Evolutionary conservation across 2,329 filamentous ascomycete genomes (phyloP).

Genomic region (Sporothrix brunneoviolacea): DNA sequence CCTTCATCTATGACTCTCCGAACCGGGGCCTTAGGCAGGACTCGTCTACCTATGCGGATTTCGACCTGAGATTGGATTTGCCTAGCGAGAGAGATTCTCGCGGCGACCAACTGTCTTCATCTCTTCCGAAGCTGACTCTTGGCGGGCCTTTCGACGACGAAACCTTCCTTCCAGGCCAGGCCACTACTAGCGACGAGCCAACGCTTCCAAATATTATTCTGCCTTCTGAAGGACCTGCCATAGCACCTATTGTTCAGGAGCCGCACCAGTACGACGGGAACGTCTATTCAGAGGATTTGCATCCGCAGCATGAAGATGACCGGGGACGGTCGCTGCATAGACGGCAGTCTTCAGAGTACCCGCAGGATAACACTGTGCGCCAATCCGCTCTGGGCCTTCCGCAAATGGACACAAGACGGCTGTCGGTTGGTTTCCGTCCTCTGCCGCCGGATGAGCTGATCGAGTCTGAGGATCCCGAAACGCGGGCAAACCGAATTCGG

Average conservation of each 20-base stretch:
- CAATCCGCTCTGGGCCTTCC: conserved; percentile 45
- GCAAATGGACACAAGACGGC: conserved; percentile 46
- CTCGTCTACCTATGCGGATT: conserved; percentile 9
- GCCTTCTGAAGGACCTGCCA: conserved; percentile 7
- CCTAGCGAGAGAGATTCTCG: not conserved
- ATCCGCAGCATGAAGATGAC: conserved; percentile 20
- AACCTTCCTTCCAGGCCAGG: conserved; percentile 8
- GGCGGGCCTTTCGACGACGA: conserved; percentile 13
- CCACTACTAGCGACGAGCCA: not conserved
- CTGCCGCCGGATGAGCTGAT: conserved; percentile 77
- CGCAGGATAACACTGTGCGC: conserved; percentile 14
- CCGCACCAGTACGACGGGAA: conserved; percentile 20
- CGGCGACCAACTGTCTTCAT: not conserved
- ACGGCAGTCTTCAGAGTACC: conserved; percentile 25
- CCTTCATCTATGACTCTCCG: conserved; percentile 19
- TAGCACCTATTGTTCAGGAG: conserved; percentile 25
- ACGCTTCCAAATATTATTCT: conserved; percentile 1
- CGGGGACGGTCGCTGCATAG: conserved; percentile 18
- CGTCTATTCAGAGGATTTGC: conserved; percentile 22
- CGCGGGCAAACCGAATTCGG: conserved; percentile 89
- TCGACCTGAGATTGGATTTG: conserved; percentile 10
- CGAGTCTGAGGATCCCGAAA: conserved; percentile 81
- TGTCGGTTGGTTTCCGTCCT: conserved; percentile 72
- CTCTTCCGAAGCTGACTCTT: conserved; percentile 10
- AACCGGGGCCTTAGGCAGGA: conserved; percentile 11